A percentile compares a stretch with the other conserved stretches of the same genome.
These are phyloP conservation scores for Toxoplasma gondii DNA, from an alignment of 169 alveolate genomes.

Conservation along the genomic window DNA sequence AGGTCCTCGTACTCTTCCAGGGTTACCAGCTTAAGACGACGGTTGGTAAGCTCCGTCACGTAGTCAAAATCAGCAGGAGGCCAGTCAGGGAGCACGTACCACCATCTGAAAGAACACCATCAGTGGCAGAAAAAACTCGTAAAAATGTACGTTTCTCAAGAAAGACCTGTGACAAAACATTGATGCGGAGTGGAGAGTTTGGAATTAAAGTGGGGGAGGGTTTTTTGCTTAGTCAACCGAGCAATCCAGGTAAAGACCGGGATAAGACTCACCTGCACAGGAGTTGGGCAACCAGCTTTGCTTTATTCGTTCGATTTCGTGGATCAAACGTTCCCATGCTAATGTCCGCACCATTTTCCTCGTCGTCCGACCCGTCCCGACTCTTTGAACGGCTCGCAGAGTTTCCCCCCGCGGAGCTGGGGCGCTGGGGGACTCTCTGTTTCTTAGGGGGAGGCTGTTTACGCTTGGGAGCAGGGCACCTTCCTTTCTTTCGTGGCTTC, in stretches of 20 bases:
- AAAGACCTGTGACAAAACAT: neutral
- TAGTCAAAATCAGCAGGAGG: conserved; percentile 88
- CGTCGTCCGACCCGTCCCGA: conserved; percentile 59
- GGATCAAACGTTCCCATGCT: conserved; percentile 79
- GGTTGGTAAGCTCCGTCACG: conserved; percentile 71
- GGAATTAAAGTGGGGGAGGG: neutral
- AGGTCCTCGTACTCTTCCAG: conserved; percentile 84
- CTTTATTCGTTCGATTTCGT: conserved; percentile 70
- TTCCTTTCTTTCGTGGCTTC: conserved; percentile 18
- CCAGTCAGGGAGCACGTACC: conserved; percentile 92
- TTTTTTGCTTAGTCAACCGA: neutral
- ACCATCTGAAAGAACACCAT: conserved; percentile 81
- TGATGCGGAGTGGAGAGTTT: neutral
- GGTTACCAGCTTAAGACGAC: conserved; percentile 80
- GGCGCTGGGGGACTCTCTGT: conserved; percentile 19
- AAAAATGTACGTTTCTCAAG: neutral
- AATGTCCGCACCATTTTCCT: conserved; percentile 71
- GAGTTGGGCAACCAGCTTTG: conserved; percentile 77
- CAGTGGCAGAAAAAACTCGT: neutral
- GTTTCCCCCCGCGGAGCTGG: conserved; percentile 1
- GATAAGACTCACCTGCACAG: conserved; percentile 60
- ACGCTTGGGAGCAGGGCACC: neutral
- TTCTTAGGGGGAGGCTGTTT: conserved; percentile 35
- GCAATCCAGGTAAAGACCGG: neutral
- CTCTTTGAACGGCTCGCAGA: conserved; percentile 27